phyloP scores from a whole-genome alignment of 2,329 filamentous ascomycete species.

The Ophiostoma populinum region DNA sequence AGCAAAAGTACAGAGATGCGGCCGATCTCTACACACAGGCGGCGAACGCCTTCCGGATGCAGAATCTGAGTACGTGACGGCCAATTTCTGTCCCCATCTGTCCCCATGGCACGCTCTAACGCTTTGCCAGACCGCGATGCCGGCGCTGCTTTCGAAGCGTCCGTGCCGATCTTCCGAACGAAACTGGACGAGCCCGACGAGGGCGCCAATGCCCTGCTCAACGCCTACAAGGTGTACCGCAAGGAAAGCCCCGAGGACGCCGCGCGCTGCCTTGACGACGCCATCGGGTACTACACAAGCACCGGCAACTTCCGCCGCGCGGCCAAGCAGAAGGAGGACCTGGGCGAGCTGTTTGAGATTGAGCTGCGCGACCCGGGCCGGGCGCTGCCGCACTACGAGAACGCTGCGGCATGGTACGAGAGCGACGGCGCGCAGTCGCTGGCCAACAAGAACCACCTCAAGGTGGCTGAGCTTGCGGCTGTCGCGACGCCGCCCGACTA shows the following conservation, averaged over 20 bases:
- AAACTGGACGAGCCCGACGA: constrained; percentile 86
- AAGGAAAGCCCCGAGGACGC: constrained; percentile 73
- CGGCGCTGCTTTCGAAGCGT: constrained; percentile 70
- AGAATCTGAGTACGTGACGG: constrained; percentile 52
- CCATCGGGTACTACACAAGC: constrained; percentile 71
- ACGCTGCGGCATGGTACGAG: constrained; percentile 79
- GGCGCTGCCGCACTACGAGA: constrained; percentile 70
- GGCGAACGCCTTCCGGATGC: constrained; percentile 79
- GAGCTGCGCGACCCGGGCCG: constrained; percentile 63
- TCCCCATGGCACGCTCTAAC: background rate
- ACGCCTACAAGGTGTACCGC: constrained; percentile 90
- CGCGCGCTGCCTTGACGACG: constrained; percentile 58
- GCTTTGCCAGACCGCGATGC: constrained; percentile 54
- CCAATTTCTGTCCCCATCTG: background rate
- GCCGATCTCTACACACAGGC: constrained; percentile 78
- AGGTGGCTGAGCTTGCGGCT: constrained; percentile 75
- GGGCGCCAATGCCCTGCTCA: constrained; percentile 69
- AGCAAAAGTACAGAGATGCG: constrained; percentile 81
- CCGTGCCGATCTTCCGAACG: constrained; percentile 61
- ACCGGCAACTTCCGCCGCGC: constrained; percentile 86
- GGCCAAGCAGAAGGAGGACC: constrained; percentile 75
- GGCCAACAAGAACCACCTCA: constrained; percentile 85
- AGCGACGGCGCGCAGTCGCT: constrained; percentile 72
- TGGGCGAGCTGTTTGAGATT: constrained; percentile 72
- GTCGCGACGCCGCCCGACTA: constrained; percentile 55